These are phyloP conservation scores for Graphilbum fragrans DNA, from an alignment of 2,329 filamentous ascomycete species.

Conservation along the genomic window DNA sequence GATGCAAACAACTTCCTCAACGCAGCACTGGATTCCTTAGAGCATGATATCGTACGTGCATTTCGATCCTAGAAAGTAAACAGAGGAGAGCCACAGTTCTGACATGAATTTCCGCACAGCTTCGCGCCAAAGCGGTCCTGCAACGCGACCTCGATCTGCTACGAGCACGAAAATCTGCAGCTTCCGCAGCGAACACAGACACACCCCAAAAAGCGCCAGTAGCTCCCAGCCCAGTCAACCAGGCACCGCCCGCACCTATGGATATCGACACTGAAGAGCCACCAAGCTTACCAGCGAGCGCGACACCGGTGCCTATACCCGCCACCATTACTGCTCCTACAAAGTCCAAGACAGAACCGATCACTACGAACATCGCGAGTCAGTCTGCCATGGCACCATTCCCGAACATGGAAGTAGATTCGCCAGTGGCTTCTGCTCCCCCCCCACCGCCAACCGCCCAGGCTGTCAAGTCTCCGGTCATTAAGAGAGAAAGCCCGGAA, in stretches of 20 bases:
- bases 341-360: conserved; percentile 25
- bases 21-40: conserved; percentile 40
- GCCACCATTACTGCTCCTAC: conserved; percentile 10
- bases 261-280: conserved; percentile 17
- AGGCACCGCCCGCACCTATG: conserved; percentile 8
- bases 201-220: not conserved
- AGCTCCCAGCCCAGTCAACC: too few relatives aligned
- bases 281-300: not conserved
- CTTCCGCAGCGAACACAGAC: conserved; percentile 7
- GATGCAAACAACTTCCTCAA: conserved; percentile 38
- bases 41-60: conserved; percentile 40
- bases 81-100: not conserved
- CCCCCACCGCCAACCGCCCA: conserved; percentile 3
- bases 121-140: conserved; percentile 41
- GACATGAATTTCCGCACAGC: too few relatives aligned
- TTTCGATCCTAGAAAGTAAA: not conserved
- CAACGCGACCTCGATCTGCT: conserved; percentile 38
- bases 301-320: too few relatives aligned
- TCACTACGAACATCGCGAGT: not conserved
- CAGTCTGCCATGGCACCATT: conserved; percentile 32
- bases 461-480: conserved; percentile 1
- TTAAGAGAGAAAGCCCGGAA: conserved; percentile 3
- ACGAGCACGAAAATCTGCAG: conserved; percentile 17
- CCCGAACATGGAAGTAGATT: conserved; percentile 43
- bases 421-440: conserved; percentile 6